Evolutionary conservation across 257 asterid species (phyloP).

Genomic region (Ballota nigra): DNA sequence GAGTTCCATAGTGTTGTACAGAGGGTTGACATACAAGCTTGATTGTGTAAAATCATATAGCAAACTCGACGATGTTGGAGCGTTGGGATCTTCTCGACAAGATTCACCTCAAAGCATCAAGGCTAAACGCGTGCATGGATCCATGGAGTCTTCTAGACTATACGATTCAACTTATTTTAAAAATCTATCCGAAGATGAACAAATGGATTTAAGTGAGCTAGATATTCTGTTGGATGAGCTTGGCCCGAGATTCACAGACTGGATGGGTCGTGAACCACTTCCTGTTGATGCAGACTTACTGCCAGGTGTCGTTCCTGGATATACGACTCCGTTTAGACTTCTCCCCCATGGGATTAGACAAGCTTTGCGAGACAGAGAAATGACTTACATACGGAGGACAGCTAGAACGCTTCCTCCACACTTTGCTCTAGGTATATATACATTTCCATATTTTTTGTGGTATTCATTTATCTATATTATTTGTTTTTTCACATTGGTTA

Average conservation of each 20-base stretch:
- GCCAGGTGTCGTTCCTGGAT: constrained; percentile 68
- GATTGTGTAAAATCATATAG: constrained; percentile 67
- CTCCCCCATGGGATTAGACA: constrained; percentile 63
- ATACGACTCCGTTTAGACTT: constrained; percentile 69
- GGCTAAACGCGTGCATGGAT: constrained; percentile 21
- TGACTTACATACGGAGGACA: constrained; percentile 70
- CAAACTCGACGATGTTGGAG: constrained; percentile 31
- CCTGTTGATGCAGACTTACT: constrained; percentile 94
- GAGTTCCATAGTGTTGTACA: constrained; percentile 68
- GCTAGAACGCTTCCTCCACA: constrained; percentile 81
- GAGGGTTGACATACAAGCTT: constrained; percentile 76
- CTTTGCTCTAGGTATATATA: constrained; percentile 74
- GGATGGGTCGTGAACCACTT: constrained; percentile 84
- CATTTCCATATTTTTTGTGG: constrained; percentile 11
- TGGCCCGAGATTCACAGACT: constrained; percentile 81
- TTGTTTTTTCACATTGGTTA: constrained; percentile 2
- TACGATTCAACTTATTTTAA: constrained; percentile 25
- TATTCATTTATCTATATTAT: not conserved
- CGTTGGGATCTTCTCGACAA: constrained; percentile 27
- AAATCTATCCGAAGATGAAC: constrained; percentile 52
- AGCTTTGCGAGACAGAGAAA: constrained; percentile 54
- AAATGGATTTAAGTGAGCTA: constrained; percentile 53
- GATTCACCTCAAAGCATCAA: constrained; percentile 28
- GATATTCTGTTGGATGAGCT: constrained; percentile 63
- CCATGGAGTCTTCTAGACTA: constrained; percentile 29